Evolutionary conservation across 345 rosid species (phyloP), one percentile per base, ranked within the genome.

Genomic region (Hibiscus syriacus): DNA sequence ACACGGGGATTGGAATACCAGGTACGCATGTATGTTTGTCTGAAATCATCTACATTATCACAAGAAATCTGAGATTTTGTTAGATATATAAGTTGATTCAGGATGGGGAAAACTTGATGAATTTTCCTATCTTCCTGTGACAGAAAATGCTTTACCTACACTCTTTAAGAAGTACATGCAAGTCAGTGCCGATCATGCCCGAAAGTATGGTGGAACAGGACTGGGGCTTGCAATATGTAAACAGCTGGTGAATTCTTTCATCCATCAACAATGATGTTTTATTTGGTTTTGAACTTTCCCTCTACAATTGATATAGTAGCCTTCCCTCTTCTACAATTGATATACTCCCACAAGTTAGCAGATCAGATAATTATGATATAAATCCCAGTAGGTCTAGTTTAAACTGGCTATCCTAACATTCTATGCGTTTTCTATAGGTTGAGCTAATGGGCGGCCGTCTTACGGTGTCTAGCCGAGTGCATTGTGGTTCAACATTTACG

Each of bases 1-100:
- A 94, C 78, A 87, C 96, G 27, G 96, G 98, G 73, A 93, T 93
- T 36, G 97, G 98, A 80, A 93, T 93, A 71, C 98, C 98, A 77
- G 97, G 99, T 82, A 79, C 34, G 11, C 12, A 9, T 29, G 32
- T 5, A 29, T 23, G 14, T 29, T 29, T 50, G 12, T 8, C 9
- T n/a, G 29, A 30, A 17, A 19, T 36, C 66, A 54, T 46, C 25
- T 46, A 23, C 48, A 64, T 34, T 65, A 23, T 14, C 6, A 17
- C 63, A 43, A 19, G 1, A 14, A 29, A 29, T 29, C 32, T 29
- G 32, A 29, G 32, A 29, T 29, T 29, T 29, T 29, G 32, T 29
- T 29, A 29, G 32, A 29, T 29, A 29, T 29, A 29, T 29, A 29
- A 29, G 32, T 29, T 2, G 13, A 36, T 22, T 5, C 22, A 57